Evolutionary conservation across 352 stramenopile species (phyloP), one percentile per base, ranked within the genome.

Genomic region (Pythium vanterpoolii): DNA sequence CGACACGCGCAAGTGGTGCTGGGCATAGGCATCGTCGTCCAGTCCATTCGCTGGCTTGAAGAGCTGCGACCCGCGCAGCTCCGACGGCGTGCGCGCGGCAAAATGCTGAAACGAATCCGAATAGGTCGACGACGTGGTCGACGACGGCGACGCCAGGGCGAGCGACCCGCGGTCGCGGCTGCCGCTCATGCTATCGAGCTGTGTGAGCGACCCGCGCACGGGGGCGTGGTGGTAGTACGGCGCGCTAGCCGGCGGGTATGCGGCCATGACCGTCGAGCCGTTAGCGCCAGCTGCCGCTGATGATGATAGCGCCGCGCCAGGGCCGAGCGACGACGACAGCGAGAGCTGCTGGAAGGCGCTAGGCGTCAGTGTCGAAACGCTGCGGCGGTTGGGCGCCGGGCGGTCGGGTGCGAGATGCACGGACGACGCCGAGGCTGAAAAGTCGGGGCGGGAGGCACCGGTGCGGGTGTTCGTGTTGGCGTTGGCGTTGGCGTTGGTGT

Each of bases 1-100:
- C 34, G 70, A 70, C 40, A 77, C 67, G 10, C 69, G 65, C 24
- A 76, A 66, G 10, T 73, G 62, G 40, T 72, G 68, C 3, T 74
- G 46, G 31, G 47, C 52, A 36, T 61, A 58, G 24, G 51, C 51
- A 39, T 58, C 51, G 11, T 47, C 26, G 51, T 66, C 48, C 31
- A 53, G 40, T n/a, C n/a, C n/a, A n/a, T n/a, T n/a, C n/a, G n/a
- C n/a, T 13, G 19, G 52, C 19, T 53, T 67, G 55, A 65, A 56
- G 19, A 51, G 33, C 61, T 63, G 61, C 38, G 61, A 63, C 23
- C 30, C 26, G 40, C 61, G 54, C 30, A 68, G 13, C 31, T 64
- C 61, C 18, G 61, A 64, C 24, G 54, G 51, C 40, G 61, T 62
- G 54, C 61, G 54, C 28, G 31, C n/a, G n/a, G n/a, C 49, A 33